Evolutionary conservation across 768 basidiomycete genomes (phyloP).

Genomic region (Naganishia randhawae): DNA sequence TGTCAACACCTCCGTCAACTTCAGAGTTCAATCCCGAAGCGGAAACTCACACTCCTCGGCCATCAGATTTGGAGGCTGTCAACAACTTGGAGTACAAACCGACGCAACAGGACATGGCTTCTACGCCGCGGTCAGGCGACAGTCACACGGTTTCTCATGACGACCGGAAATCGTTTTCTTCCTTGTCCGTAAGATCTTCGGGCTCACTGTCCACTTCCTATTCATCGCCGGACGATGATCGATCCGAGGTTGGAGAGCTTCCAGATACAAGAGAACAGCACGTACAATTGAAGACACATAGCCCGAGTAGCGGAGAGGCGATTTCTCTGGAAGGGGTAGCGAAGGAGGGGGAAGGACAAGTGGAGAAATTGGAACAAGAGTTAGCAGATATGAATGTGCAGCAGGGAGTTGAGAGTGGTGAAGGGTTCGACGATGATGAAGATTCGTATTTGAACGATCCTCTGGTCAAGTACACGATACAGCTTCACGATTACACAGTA

Average conservation of each 20-base stretch:
- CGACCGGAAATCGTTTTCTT: not conserved
- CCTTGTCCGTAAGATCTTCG: not conserved
- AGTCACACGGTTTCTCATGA: not conserved
- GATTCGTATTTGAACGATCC: constrained; percentile 17
- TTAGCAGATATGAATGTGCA: constrained; percentile 7
- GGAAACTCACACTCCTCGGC: constrained; percentile 8
- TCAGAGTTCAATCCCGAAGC: not conserved
- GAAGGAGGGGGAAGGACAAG: not conserved
- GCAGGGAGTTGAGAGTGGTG: not conserved
- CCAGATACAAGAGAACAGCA: not conserved
- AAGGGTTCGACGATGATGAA: not conserved
- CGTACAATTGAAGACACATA: not conserved
- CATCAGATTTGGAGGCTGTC: not conserved
- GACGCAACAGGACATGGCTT: not conserved
- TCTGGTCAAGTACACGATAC: constrained; percentile 12
- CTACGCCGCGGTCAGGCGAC: not conserved
- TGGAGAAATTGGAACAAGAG: constrained; percentile 5
- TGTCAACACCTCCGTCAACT: not conserved
- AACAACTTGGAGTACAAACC: not conserved
- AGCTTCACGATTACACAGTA: constrained; percentile 17
- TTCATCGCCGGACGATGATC: constrained; percentile 10
- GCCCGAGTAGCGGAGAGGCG: not conserved
- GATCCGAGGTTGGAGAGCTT: constrained; percentile 11
- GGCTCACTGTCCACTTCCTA: constrained; percentile 14
- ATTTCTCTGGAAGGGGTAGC: not conserved